phyloP scores from a whole-genome alignment of 441 rosid species.

The Erodium texanum region DNA sequence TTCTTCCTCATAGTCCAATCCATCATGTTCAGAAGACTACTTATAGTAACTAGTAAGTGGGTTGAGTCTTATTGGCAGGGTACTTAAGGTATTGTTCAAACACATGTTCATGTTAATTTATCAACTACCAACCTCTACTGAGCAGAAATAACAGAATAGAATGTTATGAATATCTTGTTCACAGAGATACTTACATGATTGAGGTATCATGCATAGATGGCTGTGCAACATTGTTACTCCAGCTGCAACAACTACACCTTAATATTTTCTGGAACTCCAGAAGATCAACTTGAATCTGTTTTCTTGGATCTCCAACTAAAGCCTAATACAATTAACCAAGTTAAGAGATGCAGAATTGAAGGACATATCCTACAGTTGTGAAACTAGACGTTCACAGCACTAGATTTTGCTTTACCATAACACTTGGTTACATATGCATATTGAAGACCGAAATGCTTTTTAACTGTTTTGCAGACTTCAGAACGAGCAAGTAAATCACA shows the following conservation, averaged over 20 bases:
- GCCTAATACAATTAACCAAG: conserved; percentile 39
- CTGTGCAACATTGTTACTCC: conserved; percentile 30
- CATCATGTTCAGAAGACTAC: too few species aligned
- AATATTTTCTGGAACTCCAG: conserved; percentile 55
- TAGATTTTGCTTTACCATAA: too few species aligned
- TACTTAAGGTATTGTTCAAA: too few species aligned
- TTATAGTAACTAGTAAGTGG: too few species aligned
- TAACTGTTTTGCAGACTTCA: too few species aligned
- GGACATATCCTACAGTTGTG: neutral
- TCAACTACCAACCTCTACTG: neutral
- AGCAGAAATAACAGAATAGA: too few species aligned
- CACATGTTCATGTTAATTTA: neutral
- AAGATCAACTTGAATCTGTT: conserved; percentile 83
- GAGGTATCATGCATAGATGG: conserved; percentile 85
- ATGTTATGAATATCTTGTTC: conserved; percentile 5
- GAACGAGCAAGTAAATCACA: too few species aligned
- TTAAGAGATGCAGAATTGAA: conserved; percentile 12
- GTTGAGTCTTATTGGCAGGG: too few species aligned
- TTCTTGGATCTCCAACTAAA: conserved; percentile 83
- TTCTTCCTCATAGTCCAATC: too few species aligned
- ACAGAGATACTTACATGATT: conserved; percentile 52
- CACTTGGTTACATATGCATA: too few species aligned
- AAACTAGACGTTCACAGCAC: too few species aligned
- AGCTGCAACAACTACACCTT: conserved; percentile 60
- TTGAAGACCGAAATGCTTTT: too few species aligned